These are phyloP conservation scores for Ceriops decandra DNA, from an alignment of 345 rosid genomes.

Conservation along the genomic window DNA sequence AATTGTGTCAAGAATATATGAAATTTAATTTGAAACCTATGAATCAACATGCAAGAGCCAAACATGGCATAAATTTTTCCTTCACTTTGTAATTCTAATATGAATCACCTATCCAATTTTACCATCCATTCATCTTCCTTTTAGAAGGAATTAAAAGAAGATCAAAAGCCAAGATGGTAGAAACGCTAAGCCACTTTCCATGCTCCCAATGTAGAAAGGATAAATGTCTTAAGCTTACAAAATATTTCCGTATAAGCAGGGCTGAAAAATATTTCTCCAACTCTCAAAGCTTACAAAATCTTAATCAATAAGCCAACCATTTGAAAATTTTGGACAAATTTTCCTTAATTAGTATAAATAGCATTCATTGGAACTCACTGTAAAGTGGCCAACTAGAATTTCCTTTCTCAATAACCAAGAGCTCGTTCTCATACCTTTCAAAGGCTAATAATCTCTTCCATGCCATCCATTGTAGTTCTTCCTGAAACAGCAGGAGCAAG, in stretches of 20 bases:
- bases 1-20: conserved; percentile 1
- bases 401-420: background rate
- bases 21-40: background rate
- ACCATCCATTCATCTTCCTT: background rate
- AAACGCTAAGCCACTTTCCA: background rate
- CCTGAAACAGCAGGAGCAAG: conserved; percentile 40
- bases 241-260: no score
- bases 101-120: background rate
- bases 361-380: background rate
- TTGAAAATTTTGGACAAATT: background rate
- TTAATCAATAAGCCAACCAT: background rate
- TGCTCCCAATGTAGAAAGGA: background rate
- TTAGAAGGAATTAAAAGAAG: background rate
- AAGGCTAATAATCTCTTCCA: conserved; percentile 86
- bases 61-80: background rate
- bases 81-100: background rate
- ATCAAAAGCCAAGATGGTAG: no score
- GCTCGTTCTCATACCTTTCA: conserved; percentile 64
- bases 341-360: background rate
- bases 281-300: background rate
- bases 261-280: background rate
- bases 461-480: conserved; percentile 87
- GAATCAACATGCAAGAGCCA: background rate
- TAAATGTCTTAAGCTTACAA: background rate
- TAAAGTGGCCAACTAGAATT: background rate